These are phyloP conservation scores for Saprolegnia diclina DNA, from an alignment of 352 stramenopile species.

Conservation along the genomic window DNA sequence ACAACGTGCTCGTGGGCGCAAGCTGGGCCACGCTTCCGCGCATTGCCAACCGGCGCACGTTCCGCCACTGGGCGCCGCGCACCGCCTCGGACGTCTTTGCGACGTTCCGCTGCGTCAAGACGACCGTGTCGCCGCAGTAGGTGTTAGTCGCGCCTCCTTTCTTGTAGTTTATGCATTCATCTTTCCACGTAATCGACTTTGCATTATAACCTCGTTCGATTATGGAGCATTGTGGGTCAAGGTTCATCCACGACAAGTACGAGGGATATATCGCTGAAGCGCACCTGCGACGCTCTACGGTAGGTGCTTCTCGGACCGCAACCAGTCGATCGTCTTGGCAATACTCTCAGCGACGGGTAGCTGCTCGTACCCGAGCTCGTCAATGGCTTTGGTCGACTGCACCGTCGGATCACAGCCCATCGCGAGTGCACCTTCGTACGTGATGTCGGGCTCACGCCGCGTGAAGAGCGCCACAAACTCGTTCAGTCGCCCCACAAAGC, in stretches of 20 bases:
- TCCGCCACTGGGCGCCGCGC: not conserved
- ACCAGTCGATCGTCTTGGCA: not conserved
- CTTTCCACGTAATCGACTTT: not conserved
- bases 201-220: no score
- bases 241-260: no score
- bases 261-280: no score
- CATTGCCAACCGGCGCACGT: not conserved
- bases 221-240: no score
- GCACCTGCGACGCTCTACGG: not conserved
- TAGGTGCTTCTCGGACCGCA: not conserved
- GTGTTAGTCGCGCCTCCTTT: not conserved
- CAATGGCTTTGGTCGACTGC: not conserved
- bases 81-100: not conserved
- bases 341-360: not conserved
- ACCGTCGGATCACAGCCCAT: not conserved
- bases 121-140: not conserved
- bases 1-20: slow-evolving; percentile 2
- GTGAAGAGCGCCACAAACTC: not conserved
- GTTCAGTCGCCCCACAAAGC: not conserved
- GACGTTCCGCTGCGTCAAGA: slow-evolving; percentile 13
- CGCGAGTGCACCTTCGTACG: not conserved
- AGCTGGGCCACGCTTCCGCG: not conserved
- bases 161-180: not conserved
- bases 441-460: not conserved
- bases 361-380: not conserved